Conservation (phyloP, 2,329 filamentous ascomycete species). For the Thelonectria olida region DNA sequence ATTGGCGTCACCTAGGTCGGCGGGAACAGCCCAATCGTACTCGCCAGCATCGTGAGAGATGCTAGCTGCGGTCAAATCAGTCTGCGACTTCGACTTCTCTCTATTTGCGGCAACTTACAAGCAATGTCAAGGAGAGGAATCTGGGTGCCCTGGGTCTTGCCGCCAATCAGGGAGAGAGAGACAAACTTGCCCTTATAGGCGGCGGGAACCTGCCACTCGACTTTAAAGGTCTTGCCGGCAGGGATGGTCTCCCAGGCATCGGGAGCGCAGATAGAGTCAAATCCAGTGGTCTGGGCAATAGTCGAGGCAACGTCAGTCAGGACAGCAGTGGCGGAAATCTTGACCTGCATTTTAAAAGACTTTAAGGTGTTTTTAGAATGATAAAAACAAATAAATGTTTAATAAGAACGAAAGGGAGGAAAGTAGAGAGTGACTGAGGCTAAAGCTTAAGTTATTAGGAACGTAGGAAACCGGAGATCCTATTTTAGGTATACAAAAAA, state of each 20-base stretch:
- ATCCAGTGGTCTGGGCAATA: slow-evolving; percentile 64
- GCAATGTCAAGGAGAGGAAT: slow-evolving; percentile 54
- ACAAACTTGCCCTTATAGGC: slow-evolving; percentile 55
- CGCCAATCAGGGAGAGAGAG: slow-evolving; percentile 65
- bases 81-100: neutral
- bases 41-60: slow-evolving; percentile 55
- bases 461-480: slow-evolving; percentile 28
- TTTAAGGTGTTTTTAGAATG: slow-evolving; percentile 34
- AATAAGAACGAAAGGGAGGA: slow-evolving; percentile 3
- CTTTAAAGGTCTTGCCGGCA: slow-evolving; percentile 59
- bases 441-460: slow-evolving; percentile 17
- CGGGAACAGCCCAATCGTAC: slow-evolving; percentile 62
- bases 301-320: slow-evolving; percentile 61
- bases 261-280: slow-evolving; percentile 63
- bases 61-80: slow-evolving; percentile 48
- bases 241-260: slow-evolving; percentile 52
- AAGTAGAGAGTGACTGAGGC: slow-evolving; percentile 28
- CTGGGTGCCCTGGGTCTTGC: slow-evolving; percentile 54
- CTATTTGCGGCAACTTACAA: slow-evolving; percentile 53
- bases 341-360: slow-evolving; percentile 64
- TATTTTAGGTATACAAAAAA: slow-evolving; percentile 38
- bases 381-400: slow-evolving; percentile 27
- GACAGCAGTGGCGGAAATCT: slow-evolving; percentile 56
- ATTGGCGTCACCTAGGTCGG: slow-evolving; percentile 52
- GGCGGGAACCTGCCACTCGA: slow-evolving; percentile 59